These are phyloP conservation scores for Erythrobasidium hasegawianum DNA, from an alignment of 1,284 basidiomycete genomes.

Conservation along the genomic window DNA sequence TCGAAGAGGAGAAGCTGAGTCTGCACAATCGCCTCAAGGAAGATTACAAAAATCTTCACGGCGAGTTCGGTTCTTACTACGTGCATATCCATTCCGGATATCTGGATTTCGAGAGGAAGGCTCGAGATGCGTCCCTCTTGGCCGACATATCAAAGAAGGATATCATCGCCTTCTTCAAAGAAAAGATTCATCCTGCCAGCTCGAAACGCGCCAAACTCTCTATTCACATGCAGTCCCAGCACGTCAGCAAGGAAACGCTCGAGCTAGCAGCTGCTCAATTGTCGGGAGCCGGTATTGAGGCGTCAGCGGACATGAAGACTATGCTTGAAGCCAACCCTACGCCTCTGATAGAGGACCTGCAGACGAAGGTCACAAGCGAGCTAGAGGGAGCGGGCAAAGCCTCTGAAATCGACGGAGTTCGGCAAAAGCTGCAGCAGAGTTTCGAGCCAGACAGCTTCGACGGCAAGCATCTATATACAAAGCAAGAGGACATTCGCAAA, in stretches of 20 bases:
- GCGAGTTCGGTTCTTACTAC: slow-evolving; percentile 63
- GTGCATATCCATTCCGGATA: slow-evolving; percentile 68
- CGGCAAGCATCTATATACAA: background rate
- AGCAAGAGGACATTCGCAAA: slow-evolving; percentile 1
- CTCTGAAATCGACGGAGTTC: background rate
- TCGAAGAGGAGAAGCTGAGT: slow-evolving; percentile 58
- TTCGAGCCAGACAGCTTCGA: too few species aligned
- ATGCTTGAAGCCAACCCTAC: slow-evolving; percentile 4
- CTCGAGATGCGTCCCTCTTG: slow-evolving; percentile 65
- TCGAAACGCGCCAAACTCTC: slow-evolving; percentile 38
- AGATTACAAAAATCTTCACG: slow-evolving; percentile 64
- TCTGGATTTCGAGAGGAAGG: slow-evolving; percentile 68
- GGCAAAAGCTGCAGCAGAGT: slow-evolving; percentile 1
- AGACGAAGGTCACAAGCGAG: slow-evolving; percentile 3
- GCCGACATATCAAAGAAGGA: slow-evolving; percentile 68
- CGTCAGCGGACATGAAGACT: background rate
- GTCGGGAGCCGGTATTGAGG: slow-evolving; percentile 9
- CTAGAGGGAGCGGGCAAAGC: slow-evolving; percentile 15
- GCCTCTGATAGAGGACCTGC: slow-evolving; percentile 8
- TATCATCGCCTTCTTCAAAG: slow-evolving; percentile 59
- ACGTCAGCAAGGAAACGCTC: slow-evolving; percentile 37
- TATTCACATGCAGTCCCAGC: slow-evolving; percentile 42
- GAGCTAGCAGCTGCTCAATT: background rate
- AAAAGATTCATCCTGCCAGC: slow-evolving; percentile 37
- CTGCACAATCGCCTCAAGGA: slow-evolving; percentile 68